Conservation (phyloP, 2,329 filamentous ascomycete species). For the Aquanectria penicillioides region DNA sequence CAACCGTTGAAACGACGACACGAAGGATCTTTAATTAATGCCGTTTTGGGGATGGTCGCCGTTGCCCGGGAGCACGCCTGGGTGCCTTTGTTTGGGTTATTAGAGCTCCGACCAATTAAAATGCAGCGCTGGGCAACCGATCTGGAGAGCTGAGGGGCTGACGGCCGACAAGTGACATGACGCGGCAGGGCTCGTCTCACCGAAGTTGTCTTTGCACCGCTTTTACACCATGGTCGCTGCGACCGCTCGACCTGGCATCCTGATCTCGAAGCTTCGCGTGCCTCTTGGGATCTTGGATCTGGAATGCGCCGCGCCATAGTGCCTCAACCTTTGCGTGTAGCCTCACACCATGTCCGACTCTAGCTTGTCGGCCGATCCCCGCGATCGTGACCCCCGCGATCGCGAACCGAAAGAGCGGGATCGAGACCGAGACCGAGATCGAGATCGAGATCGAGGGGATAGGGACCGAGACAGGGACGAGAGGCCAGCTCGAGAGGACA, state of each 20-base stretch:
- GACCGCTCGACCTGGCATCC: conserved; percentile 11
- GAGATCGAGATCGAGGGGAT: conserved; percentile 24
- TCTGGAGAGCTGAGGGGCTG: conserved; percentile 37
- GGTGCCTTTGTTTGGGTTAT: conserved; percentile 31
- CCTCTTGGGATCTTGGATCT: conserved; percentile 26
- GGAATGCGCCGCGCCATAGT: conserved; percentile 29
- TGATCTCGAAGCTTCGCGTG: neutral
- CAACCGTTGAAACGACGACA: too few relatives aligned
- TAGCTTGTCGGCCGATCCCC: conserved; percentile 35
- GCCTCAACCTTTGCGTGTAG: conserved; percentile 20
- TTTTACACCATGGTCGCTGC: conserved; percentile 27
- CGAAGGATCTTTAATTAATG: neutral
- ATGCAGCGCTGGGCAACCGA: conserved; percentile 24
- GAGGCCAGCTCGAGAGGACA: conserved; percentile 21
- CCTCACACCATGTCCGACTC: conserved; percentile 36
- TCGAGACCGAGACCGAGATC: neutral
- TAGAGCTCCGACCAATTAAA: conserved; percentile 30
- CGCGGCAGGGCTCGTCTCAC: conserved; percentile 16
- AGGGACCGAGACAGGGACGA: conserved; percentile 7
- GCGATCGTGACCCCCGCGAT: conserved; percentile 33
- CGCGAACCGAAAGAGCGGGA: conserved; percentile 27
- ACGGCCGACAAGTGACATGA: conserved; percentile 29
- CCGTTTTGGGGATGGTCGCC: conserved; percentile 12
- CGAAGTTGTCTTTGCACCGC: conserved; percentile 14
- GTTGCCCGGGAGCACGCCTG: conserved; percentile 33